Percentiles rank a stretch among this genome's conserved stretches.
Evolutionary conservation across 73 alveolate species (phyloP).

Genomic region (Tetrahymena elliotti): DNA sequence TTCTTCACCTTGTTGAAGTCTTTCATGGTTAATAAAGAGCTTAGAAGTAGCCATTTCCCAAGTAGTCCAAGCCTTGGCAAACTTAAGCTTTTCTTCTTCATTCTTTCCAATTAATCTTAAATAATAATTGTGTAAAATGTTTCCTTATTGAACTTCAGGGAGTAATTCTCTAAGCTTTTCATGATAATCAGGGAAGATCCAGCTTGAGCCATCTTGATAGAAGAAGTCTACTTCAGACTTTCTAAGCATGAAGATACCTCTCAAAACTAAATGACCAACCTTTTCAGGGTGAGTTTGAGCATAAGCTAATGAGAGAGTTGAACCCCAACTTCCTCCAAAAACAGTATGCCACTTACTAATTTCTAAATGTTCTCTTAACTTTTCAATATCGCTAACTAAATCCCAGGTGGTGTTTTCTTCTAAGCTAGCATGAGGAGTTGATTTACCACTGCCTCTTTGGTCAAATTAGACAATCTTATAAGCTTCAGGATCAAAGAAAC

Average conservation of each 20-base stretch:
- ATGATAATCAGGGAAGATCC: constrained; percentile 29
- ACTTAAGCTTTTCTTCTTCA: constrained; percentile 22
- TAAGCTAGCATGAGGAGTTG: constrained; percentile 8
- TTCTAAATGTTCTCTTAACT: constrained; percentile 7
- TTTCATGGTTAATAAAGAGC: neutral
- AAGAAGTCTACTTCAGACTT: constrained; percentile 7
- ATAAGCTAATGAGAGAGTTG: constrained; percentile 5
- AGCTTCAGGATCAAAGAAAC: constrained; percentile 2
- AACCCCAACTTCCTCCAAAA: constrained; percentile 14
- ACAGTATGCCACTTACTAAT: constrained; percentile 15
- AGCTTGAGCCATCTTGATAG: constrained; percentile 11
- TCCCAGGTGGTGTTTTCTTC: neutral
- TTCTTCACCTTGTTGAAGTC: neutral
- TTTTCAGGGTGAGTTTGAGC: constrained; percentile 9
- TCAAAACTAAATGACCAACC: constrained; percentile 15
- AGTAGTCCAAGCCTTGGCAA: constrained; percentile 26
- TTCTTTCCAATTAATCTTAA: constrained; percentile 7
- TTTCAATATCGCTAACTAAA: constrained; percentile 5
- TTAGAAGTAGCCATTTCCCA: constrained; percentile 23
- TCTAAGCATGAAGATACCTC: constrained; percentile 21
- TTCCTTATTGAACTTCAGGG: neutral
- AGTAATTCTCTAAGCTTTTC: neutral
- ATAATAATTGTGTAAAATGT: neutral
- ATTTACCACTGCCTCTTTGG: constrained; percentile 18
- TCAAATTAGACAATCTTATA: constrained; percentile 5